Conservation (phyloP, 176 grass and related monocot species). For the Triticum aestivum region DNA sequence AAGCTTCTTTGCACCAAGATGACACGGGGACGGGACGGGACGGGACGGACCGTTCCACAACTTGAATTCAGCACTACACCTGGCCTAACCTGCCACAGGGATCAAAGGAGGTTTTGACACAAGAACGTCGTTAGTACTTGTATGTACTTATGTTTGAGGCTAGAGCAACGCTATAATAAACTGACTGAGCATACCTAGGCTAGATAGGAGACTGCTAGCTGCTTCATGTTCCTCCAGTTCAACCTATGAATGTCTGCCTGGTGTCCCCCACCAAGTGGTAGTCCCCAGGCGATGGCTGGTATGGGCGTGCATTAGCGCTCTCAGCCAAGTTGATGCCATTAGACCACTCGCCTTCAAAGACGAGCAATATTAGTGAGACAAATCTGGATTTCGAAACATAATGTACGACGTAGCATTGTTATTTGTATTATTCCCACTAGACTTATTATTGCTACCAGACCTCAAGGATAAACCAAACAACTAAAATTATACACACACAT, state of each 20-base stretch:
- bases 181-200: slow-evolving; percentile 1
- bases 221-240: background rate
- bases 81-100: background rate
- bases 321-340: slow-evolving; percentile 6
- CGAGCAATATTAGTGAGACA: background rate
- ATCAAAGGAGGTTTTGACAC: background rate
- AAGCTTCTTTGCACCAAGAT: background rate
- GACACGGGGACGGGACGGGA: background rate
- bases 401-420: too few species aligned
- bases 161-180: background rate
- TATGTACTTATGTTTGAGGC: background rate
- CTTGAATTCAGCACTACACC: background rate
- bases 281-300: background rate
- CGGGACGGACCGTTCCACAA: background rate
- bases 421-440: background rate
- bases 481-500: background rate
- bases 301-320: background rate
- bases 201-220: background rate
- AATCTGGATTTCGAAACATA: background rate
- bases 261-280: slow-evolving; percentile 8
- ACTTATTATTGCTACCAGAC: background rate
- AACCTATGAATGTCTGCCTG: background rate
- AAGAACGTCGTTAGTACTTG: background rate
- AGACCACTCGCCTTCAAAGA: background rate
- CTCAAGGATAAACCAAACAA: background rate